phyloP scores from a whole-genome alignment of 192 early-diverging fungal species.

The Gonapodya prolifera region DNA sequence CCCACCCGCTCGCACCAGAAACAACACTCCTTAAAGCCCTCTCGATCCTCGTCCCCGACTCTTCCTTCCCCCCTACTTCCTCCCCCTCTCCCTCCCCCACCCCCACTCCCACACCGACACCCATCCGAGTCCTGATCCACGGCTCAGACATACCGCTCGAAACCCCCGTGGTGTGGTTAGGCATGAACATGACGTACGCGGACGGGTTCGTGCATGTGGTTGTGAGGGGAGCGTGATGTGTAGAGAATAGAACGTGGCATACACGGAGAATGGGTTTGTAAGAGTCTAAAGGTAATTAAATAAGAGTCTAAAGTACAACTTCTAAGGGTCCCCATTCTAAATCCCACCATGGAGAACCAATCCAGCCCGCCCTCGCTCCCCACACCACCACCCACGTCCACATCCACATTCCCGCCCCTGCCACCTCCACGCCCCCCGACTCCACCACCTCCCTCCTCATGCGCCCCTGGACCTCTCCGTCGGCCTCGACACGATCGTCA shows the following conservation, averaged over 20 bases:
- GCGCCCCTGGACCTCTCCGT: background rate
- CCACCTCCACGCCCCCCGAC: background rate
- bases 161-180: background rate
- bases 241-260: background rate
- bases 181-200: background rate
- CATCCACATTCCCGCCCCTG: background rate
- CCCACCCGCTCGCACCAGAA: no score
- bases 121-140: background rate
- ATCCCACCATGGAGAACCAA: background rate
- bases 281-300: background rate
- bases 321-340: background rate
- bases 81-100: no score
- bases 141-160: background rate
- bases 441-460: background rate
- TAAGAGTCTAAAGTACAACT: background rate
- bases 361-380: background rate
- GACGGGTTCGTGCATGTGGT: background rate
- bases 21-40: no score
- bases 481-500: background rate
- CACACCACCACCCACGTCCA: background rate
- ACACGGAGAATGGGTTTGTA: background rate
- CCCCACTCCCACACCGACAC: no score
- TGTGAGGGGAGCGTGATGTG: background rate
- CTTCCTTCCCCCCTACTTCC: no score
- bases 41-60: no score